phyloP scores from a whole-genome alignment of 306 rosid species.

The Luffa acutangula region DNA sequence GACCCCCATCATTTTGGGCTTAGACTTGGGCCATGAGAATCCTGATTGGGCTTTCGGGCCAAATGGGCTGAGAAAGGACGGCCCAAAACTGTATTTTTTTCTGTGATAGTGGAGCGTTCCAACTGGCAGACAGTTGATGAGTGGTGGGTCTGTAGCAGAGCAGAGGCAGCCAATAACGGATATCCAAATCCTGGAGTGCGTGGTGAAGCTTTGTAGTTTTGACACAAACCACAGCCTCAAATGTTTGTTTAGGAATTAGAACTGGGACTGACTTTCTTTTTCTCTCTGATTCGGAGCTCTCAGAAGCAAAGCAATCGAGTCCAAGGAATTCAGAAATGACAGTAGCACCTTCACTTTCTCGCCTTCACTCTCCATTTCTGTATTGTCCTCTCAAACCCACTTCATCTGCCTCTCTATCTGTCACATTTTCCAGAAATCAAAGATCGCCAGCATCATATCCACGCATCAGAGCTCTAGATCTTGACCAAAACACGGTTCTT shows the following conservation, averaged over 20 bases:
- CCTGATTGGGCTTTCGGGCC: background rate
- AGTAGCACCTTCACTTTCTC: slow-evolving; percentile 37
- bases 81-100: background rate
- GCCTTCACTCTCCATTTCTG: slow-evolving; percentile 54
- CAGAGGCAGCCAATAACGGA: slow-evolving; percentile 16
- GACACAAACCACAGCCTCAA: slow-evolving; percentile 1
- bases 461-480: slow-evolving; percentile 66
- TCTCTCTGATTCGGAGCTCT: background rate
- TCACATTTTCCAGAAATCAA: slow-evolving; percentile 26
- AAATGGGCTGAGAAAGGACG: background rate
- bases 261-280: background rate
- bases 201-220: background rate
- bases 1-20: background rate
- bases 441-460: slow-evolving; percentile 54
- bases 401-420: slow-evolving; percentile 14
- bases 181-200: slow-evolving; percentile 17
- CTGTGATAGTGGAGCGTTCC: background rate
- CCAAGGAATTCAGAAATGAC: slow-evolving; percentile 37
- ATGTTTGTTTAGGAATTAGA: background rate
- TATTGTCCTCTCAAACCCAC: slow-evolving; percentile 46
- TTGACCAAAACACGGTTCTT: slow-evolving; percentile 84
- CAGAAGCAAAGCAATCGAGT: background rate
- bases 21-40: background rate
- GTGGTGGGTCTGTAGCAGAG: background rate
- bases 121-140: background rate